Evolutionary conservation across 2,329 filamentous ascomycete genomes (phyloP).

Genomic region (Paracorniculantispora psalliotae): DNA sequence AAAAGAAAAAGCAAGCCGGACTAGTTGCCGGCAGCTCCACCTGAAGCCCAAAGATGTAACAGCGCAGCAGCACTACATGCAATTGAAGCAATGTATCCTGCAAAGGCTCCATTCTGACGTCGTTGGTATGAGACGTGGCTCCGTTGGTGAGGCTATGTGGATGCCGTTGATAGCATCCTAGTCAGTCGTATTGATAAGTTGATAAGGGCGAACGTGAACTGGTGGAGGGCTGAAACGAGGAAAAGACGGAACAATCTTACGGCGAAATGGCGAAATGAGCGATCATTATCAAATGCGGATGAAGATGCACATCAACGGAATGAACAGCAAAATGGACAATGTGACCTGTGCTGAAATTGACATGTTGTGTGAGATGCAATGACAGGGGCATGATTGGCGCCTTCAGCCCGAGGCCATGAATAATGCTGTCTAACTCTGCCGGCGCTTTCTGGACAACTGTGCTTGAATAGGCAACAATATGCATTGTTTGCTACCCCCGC

Average conservation of each 20-base stretch:
- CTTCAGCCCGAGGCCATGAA: neutral
- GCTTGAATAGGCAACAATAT: neutral
- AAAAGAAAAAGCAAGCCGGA: neutral
- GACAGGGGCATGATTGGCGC: neutral
- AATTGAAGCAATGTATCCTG: neutral
- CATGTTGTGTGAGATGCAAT: neutral
- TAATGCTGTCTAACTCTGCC: neutral
- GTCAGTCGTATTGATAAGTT: slow-evolving; percentile 9
- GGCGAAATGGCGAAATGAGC: neutral
- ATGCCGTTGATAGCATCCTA: slow-evolving; percentile 12
- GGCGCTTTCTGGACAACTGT: neutral
- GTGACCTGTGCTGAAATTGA: neutral
- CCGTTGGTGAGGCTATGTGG: slow-evolving; percentile 12
- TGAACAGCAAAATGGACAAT: neutral
- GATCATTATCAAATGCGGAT: slow-evolving; percentile 4
- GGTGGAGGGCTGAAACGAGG: slow-evolving; percentile 8
- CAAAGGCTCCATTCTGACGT: slow-evolving; percentile 9
- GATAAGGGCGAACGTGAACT: slow-evolving; percentile 1
- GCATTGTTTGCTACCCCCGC: neutral
- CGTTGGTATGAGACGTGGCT: slow-evolving; percentile 3
- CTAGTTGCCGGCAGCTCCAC: slow-evolving; percentile 1
- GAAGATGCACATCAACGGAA: neutral
- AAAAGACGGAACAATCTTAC: neutral
- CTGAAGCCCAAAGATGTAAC: neutral
- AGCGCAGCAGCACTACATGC: neutral